Conservation (phyloP, 768 basidiomycete genomes). For the Pulveroboletus sp. region DNA sequence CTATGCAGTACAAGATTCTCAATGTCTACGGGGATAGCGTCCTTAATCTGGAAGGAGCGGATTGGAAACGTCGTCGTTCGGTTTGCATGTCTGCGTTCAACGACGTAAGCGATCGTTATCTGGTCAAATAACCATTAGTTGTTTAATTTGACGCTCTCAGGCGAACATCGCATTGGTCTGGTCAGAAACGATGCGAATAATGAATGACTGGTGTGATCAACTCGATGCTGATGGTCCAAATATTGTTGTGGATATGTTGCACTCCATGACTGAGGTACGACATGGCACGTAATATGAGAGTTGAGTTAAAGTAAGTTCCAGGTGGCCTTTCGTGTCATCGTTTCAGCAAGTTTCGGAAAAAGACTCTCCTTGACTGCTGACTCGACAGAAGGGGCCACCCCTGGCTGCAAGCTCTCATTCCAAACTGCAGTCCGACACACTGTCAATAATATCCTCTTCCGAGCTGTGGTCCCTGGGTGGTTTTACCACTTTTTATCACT, state of each 20-base stretch:
- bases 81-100: slow-evolving; percentile 48
- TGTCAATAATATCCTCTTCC: slow-evolving; percentile 24
- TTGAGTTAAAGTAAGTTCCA: slow-evolving; percentile 6
- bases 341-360: slow-evolving; percentile 35
- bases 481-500: slow-evolving; percentile 3
- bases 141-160: slow-evolving; percentile 19
- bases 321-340: slow-evolving; percentile 38
- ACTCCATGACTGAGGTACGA: slow-evolving; percentile 14
- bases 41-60: slow-evolving; percentile 38
- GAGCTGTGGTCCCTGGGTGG: slow-evolving; percentile 3
- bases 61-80: slow-evolving; percentile 46
- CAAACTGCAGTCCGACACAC: slow-evolving; percentile 31
- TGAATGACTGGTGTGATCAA: slow-evolving; percentile 40
- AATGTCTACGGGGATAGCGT: slow-evolving; percentile 46
- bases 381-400: too few relatives aligned
- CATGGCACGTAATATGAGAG: background rate
- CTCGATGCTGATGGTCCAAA: slow-evolving; percentile 24
- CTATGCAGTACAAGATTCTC: slow-evolving; percentile 37
- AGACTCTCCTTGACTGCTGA: too few relatives aligned
- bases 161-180: slow-evolving; percentile 30
- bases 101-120: slow-evolving; percentile 31
- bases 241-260: slow-evolving; percentile 2
- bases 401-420: slow-evolving; percentile 7
- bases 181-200: slow-evolving; percentile 33
- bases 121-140: background rate